Conservation (phyloP, 306 rosid species). For the Rubus idaeus region DNA sequence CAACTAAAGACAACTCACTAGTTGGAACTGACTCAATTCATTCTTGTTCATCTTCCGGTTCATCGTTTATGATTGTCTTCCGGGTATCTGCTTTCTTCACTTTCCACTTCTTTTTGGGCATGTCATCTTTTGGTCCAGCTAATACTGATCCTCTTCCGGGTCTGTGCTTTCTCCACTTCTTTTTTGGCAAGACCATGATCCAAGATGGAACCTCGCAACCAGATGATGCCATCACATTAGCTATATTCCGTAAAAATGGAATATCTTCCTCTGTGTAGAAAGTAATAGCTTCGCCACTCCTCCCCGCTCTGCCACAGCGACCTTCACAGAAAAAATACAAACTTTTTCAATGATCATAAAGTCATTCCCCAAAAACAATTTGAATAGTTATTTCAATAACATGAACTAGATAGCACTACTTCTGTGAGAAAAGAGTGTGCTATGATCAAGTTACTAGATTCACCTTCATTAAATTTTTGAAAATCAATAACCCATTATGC, state of each 20-base stretch:
- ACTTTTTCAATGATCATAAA: slow-evolving; percentile 9
- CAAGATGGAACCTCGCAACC: slow-evolving; percentile 94
- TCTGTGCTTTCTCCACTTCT: slow-evolving; percentile 90
- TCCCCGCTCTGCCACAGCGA: slow-evolving; percentile 96
- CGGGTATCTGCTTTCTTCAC: background rate
- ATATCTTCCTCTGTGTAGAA: slow-evolving; percentile 82
- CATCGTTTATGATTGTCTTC: background rate
- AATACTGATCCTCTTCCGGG: slow-evolving; percentile 77
- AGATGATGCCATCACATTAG: slow-evolving; percentile 76
- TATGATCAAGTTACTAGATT: background rate
- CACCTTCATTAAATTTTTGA: too few species aligned
- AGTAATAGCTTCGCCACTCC: slow-evolving; percentile 88
- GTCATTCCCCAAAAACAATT: background rate
- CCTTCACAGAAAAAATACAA: slow-evolving; percentile 48
- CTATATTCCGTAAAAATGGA: slow-evolving; percentile 72
- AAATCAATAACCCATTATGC: background rate
- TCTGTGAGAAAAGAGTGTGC: background rate
- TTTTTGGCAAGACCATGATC: slow-evolving; percentile 59
- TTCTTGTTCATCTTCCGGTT: slow-evolving; percentile 6
- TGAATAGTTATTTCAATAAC: background rate
- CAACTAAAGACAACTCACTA: background rate
- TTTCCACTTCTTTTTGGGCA: background rate
- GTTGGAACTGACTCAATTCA: background rate
- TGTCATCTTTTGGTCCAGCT: slow-evolving; percentile 46
- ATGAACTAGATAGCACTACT: background rate